Conservation (phyloP, 768 basidiomycete genomes). For the Leccinum imitatum region DNA sequence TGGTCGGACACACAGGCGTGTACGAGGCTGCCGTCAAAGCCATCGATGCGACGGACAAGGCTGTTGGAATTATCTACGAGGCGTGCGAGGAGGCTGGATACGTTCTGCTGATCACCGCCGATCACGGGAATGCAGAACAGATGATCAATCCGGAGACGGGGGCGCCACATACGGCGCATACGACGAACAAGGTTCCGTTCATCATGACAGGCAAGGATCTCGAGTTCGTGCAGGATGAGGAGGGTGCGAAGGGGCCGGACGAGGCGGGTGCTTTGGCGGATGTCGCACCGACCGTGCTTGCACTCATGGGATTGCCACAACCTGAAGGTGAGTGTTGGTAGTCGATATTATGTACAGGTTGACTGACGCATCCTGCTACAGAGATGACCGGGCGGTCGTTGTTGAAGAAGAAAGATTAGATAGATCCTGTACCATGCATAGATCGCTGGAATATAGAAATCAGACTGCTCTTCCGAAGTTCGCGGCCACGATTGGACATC, state of each 20-base stretch:
- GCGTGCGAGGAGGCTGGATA: constrained; percentile 87
- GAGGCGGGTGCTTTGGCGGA: constrained; percentile 82
- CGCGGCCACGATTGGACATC: background rate
- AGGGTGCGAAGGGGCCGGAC: constrained; percentile 45
- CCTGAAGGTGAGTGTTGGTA: constrained; percentile 55
- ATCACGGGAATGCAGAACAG: constrained; percentile 96
- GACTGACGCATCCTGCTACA: constrained; percentile 10
- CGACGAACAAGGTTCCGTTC: constrained; percentile 85
- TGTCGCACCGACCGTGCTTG: constrained; percentile 87
- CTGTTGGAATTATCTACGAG: constrained; percentile 83
- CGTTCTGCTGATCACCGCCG: constrained; percentile 84
- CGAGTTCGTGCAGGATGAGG: constrained; percentile 50
- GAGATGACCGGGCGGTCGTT: constrained; percentile 33
- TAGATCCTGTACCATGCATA: constrained; percentile 9
- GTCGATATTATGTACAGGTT: background rate
- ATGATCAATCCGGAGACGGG: constrained; percentile 85
- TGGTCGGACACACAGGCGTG: constrained; percentile 94
- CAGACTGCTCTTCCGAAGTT: background rate
- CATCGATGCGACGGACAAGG: constrained; percentile 83
- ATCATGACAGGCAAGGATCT: constrained; percentile 74
- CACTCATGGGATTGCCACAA: constrained; percentile 68
- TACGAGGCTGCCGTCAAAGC: constrained; percentile 91
- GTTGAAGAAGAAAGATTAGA: constrained; percentile 29
- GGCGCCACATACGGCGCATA: constrained; percentile 89
- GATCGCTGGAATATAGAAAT: constrained; percentile 1